Evolutionary conservation across 768 basidiomycete species (phyloP).

Genomic region (Floccularia luteovirens): DNA sequence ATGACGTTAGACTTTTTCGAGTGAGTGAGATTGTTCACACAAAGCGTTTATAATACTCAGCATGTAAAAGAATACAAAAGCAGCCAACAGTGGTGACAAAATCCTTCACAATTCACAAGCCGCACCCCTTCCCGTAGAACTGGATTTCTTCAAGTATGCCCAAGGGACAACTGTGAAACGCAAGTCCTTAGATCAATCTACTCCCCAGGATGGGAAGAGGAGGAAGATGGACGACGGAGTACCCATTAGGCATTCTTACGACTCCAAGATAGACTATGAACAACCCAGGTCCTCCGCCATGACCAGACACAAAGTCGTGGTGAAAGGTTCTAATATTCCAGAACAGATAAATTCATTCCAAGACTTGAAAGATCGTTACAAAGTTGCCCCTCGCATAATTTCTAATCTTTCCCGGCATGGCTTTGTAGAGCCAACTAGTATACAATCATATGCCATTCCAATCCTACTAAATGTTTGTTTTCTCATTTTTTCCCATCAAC

Average conservation of each 20-base stretch:
- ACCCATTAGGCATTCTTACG: neutral
- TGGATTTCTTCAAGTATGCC: conserved; percentile 92
- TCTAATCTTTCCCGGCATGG: conserved; percentile 55
- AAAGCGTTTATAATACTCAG: too few species aligned
- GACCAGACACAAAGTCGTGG: conserved; percentile 55
- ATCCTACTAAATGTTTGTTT: conserved; percentile 66
- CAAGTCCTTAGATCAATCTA: conserved; percentile 21
- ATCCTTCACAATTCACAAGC: conserved; percentile 14
- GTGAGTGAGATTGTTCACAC: conserved; percentile 38
- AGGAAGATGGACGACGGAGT: conserved; percentile 17
- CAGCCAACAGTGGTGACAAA: conserved; percentile 1
- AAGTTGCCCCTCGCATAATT: conserved; percentile 51
- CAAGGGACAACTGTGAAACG: conserved; percentile 47
- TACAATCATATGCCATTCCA: conserved; percentile 76
- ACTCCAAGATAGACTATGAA: conserved; percentile 7
- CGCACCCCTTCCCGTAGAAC: conserved; percentile 59
- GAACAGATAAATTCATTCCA: conserved; percentile 49
- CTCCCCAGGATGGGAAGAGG: conserved; percentile 21
- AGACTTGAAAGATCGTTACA: conserved; percentile 48
- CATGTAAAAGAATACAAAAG: conserved; percentile 13
- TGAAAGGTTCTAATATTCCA: conserved; percentile 71
- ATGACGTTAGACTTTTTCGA: conserved; percentile 65
- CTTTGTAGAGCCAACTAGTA: conserved; percentile 66
- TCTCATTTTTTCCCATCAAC: neutral
- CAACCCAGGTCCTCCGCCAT: conserved; percentile 14